Evolutionary conservation across 768 basidiomycete genomes (phyloP).

Genomic region (Coprinellus micaceus): DNA sequence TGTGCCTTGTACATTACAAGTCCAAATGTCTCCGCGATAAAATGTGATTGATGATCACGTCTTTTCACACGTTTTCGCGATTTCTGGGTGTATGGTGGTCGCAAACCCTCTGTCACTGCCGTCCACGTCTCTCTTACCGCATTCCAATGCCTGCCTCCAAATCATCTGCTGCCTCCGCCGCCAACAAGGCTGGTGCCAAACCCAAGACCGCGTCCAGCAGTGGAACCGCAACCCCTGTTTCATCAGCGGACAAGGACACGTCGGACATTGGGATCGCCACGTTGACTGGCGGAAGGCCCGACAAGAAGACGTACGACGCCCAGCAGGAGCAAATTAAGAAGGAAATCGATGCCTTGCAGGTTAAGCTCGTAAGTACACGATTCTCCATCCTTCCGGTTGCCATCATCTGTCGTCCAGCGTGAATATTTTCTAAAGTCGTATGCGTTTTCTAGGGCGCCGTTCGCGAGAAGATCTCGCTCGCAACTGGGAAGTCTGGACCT

Average conservation of each 20-base stretch:
- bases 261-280: constrained; percentile 29
- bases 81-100: constrained; percentile 1
- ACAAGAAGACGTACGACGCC: constrained; percentile 78
- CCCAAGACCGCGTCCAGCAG: constrained; percentile 43
- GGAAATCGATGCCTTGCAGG: constrained; percentile 81
- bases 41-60: background rate
- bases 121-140: background rate
- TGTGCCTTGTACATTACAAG: background rate
- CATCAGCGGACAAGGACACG: constrained; percentile 43
- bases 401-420: background rate
- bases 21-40: background rate
- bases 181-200: constrained; percentile 40
- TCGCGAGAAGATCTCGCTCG: constrained; percentile 70
- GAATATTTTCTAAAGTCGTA: constrained; percentile 9
- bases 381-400: background rate
- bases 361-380: constrained; percentile 64
- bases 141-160: constrained; percentile 48
- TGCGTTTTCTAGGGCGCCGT: constrained; percentile 50
- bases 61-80: constrained; percentile 2
- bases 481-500: constrained; percentile 50
- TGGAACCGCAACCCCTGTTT: constrained; percentile 47
- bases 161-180: constrained; percentile 33
- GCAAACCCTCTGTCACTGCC: background rate
- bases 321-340: constrained; percentile 81
- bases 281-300: constrained; percentile 60